Evolutionary conservation across 495 filamentous ascomycete genomes (phyloP), one percentile per base, ranked within the genome.

Genomic region (Hypoxylon cercidicola): DNA sequence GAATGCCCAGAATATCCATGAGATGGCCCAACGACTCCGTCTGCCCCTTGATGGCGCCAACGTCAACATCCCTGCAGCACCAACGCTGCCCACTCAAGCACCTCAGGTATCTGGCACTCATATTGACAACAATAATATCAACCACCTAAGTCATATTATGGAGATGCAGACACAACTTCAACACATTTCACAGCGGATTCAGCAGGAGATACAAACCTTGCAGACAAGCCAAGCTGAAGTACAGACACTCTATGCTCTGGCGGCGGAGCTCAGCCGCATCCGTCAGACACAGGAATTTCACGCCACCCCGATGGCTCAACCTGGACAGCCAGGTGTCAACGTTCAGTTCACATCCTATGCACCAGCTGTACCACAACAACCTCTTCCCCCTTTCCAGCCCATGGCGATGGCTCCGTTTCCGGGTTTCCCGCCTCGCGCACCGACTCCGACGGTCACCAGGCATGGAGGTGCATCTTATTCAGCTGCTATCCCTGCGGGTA

Each of bases 111-210:
- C 63, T 18, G 52, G 53, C 5, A 6, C 60, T 56, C 41, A 55
- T 45, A 39, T 43, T 45, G 55, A 39, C 9, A 32, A 32, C 40
- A 55, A 57, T 49, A 46, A 55, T 45, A 58, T 35, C 35, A 58
- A 57, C 53, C 43, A 55, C 32, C 19, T 66, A 30, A 37, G 44
- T 40, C 65, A 35, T 23, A 62, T 77, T 35, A 62, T 71, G 25
- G 62, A 74, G 3, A 82, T 89, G 23, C 84, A 84, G 53, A 59
- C 75, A 16, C 87, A 89, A 41, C 71, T 93, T 21, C 77, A 83
- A 35, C 82, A 87, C 28, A 81, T 92, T 8, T 88, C 89, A 58
- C 85, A 87, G 44, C 85, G 88, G 32, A 80, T 94, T 32, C 76
- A 85, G 60, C 82, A 87, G 63, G 89, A 93, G 66, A 64, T 76